Base-by-base conservation (phyloP, 441 rosid genomes). In the Dalechampia spathulata region DNA sequence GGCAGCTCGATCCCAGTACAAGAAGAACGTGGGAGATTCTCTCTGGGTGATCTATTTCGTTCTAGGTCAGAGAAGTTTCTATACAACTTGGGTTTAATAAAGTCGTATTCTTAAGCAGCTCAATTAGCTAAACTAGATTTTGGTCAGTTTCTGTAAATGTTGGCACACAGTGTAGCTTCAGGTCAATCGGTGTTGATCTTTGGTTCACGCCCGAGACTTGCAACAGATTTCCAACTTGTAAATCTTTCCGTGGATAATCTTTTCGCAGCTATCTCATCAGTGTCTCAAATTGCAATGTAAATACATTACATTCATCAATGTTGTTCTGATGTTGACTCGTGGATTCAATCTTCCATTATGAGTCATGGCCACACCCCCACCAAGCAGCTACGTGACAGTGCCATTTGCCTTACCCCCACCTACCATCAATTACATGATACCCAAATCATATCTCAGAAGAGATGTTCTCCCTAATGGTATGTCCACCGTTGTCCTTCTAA, bases 1-100 rank as follows among this genome's bases (percentile, higher is more conserved):
- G 49, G 61, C 17, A 51, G 62, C 50, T 58, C 66, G 15, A 72
- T 66, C 38, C 65, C 85, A 34, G 75, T 72, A 6, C 50, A 71
- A 0, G 67, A 59, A 26, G 91, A 79, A 56, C 68, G 74, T 0
- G 69, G 76, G 38, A 69, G 51, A 50, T 87, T 82, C 78, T 87
- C 95, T 4, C 58, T 87, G 66, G 83, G 95, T 10, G 72, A 75
- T 65, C 65, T 87, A 40, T 87, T 87, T 58, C 76, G 83, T 38
- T 68, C 85, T 11, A 63, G 89, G 55, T 87, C 95, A 1, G 95
- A 87, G 81, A 84, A 80, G 72, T 65, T 87, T 59, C 85, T 87
- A 7, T 84, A 74, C 60, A 80, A 84, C 63, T 63, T 87, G 68
- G 95, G 95, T 26, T 42, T 86, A 47, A 80, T 78, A 42, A 82